Evolutionary conservation across 352 stramenopile species (phyloP).

Genomic region (Globisporangium acanthophoron): DNA sequence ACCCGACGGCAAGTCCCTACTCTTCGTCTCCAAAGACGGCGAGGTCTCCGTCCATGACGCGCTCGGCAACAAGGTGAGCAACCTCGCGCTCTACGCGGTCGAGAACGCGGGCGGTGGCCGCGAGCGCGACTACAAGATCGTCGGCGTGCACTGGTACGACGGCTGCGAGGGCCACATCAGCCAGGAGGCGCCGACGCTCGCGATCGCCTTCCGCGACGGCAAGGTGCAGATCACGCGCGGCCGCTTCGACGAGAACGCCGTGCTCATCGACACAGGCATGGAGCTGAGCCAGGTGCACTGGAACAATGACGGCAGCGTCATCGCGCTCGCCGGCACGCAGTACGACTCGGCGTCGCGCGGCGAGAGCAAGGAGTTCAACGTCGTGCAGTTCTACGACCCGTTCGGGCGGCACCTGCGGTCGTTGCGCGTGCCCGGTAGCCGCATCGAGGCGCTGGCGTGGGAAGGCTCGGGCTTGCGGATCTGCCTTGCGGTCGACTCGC

Average conservation of each 20-base stretch:
- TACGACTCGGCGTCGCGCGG: conserved; percentile 21
- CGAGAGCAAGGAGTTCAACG: conserved; percentile 62
- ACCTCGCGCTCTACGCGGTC: conserved; percentile 74
- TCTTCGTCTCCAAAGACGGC: conserved; percentile 86
- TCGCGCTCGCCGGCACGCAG: conserved; percentile 81
- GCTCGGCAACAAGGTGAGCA: conserved; percentile 84
- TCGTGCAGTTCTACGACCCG: conserved; percentile 92
- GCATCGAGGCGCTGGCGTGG: conserved; percentile 88
- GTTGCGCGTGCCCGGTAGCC: conserved; percentile 82
- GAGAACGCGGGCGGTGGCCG: conserved; percentile 25
- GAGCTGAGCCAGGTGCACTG: conserved; percentile 77
- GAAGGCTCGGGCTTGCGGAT: conserved; percentile 89
- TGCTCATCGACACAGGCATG: conserved; percentile 91
- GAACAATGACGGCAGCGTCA: conserved; percentile 90
- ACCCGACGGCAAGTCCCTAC: conserved; percentile 82
- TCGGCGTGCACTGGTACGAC: conserved; percentile 82
- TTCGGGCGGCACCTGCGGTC: conserved; percentile 83
- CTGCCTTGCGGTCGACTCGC: conserved; percentile 90
- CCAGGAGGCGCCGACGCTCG: conserved; percentile 85
- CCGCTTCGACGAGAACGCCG: conserved; percentile 75
- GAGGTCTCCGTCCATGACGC: conserved; percentile 85
- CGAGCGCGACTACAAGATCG: conserved; percentile 69
- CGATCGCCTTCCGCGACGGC: conserved; percentile 89
- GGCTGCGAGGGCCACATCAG: conserved; percentile 85
- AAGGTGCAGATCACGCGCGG: conserved; percentile 89